Evolutionary conservation across 495 filamentous ascomycete genomes (phyloP).

Genomic region (Podospora pseudopauciseta): DNA sequence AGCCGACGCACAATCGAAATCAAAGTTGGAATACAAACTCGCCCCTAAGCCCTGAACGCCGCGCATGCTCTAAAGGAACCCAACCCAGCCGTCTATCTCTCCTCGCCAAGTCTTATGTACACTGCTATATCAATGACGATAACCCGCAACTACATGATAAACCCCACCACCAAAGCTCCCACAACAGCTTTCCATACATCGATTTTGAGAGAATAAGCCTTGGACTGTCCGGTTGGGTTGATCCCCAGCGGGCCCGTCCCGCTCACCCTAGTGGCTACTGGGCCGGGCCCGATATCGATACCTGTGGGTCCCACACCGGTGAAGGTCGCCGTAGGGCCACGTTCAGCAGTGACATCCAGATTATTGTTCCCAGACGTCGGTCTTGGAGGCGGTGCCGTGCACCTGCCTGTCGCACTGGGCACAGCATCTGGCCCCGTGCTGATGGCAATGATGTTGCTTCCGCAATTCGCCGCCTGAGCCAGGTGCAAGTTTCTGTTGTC

Average conservation of each 20-base stretch:
- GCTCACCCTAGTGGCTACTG: constrained; percentile 13
- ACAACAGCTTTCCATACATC: background rate
- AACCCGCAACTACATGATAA: background rate
- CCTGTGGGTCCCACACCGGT: constrained; percentile 14
- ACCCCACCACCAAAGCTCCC: background rate
- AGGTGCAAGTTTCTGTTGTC: constrained; percentile 35
- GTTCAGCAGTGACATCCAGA: constrained; percentile 17
- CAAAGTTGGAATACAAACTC: background rate
- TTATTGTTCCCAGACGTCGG: background rate
- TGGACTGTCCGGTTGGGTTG: background rate
- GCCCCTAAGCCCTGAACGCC: background rate
- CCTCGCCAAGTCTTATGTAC: background rate
- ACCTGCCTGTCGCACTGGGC: constrained; percentile 15
- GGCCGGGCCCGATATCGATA: constrained; percentile 18
- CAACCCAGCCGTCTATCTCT: background rate
- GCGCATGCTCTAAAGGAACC: background rate
- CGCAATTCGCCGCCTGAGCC: constrained; percentile 39
- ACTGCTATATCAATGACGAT: background rate
- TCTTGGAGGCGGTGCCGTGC: constrained; percentile 17
- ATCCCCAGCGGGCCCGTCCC: background rate
- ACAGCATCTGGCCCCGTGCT: constrained; percentile 25
- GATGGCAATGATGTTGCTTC: constrained; percentile 33
- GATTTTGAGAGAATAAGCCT: background rate
- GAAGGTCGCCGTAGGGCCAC: constrained; percentile 13
- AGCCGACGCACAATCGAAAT: background rate